Evolutionary conservation across 2,329 filamentous ascomycete genomes (phyloP).

Genomic region (Coniochaeta sp.): DNA sequence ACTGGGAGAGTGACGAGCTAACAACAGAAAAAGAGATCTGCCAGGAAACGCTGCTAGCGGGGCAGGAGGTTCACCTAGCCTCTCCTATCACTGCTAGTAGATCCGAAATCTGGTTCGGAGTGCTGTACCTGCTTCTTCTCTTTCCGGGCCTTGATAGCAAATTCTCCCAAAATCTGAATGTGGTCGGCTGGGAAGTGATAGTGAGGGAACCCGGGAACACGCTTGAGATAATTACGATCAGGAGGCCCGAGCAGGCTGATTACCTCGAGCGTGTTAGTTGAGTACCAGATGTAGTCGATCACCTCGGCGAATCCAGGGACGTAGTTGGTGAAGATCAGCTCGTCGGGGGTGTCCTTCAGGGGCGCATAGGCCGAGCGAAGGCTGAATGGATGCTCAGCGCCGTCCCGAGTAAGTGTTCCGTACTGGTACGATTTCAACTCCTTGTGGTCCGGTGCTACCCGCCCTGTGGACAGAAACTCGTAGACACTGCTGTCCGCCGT

Average conservation of each 20-base stretch:
- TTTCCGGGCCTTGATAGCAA: slow-evolving; percentile 81
- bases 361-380: slow-evolving; percentile 83
- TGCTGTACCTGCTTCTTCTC: slow-evolving; percentile 56
- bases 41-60: background rate
- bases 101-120: slow-evolving; percentile 55
- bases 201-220: slow-evolving; percentile 86
- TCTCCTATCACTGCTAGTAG: slow-evolving; percentile 16
- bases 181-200: slow-evolving; percentile 94
- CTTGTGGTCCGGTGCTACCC: slow-evolving; percentile 67
- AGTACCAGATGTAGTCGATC: slow-evolving; percentile 98
- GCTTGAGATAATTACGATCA: slow-evolving; percentile 75
- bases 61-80: slow-evolving; percentile 6
- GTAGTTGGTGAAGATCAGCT: slow-evolving; percentile 93
- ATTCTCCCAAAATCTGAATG: slow-evolving; percentile 81
- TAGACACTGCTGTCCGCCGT: slow-evolving; percentile 81
- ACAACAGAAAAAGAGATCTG: background rate
- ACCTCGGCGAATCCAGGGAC: slow-evolving; percentile 87
- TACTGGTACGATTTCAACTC: slow-evolving; percentile 80
- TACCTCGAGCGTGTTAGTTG: slow-evolving; percentile 80
- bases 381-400: slow-evolving; percentile 91
- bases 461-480: slow-evolving; percentile 77
- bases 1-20: background rate
- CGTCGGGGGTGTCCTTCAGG: slow-evolving; percentile 73
- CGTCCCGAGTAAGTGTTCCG: slow-evolving; percentile 85
- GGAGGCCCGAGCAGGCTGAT: slow-evolving; percentile 79